Base-by-base conservation (phyloP, 495 filamentous ascomycete species). In the Penicillium psychrofluorescens region DNA sequence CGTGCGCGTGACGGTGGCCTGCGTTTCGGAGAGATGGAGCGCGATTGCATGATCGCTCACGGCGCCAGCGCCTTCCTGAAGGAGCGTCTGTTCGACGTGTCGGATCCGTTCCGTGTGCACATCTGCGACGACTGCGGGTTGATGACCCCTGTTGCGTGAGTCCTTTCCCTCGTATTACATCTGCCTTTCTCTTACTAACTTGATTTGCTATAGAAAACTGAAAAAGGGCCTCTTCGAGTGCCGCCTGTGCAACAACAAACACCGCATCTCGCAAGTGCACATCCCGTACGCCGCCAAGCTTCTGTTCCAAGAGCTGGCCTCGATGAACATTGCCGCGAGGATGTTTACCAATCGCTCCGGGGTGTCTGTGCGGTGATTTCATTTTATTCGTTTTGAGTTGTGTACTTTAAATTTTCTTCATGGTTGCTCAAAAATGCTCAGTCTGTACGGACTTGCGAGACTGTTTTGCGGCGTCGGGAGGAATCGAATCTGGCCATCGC, bases 1-100 rank as follows among this genome's bases (percentile, higher is more conserved):
- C 81, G 92, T 74, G 94, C 92, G 1, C 78, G 92, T 71, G 92
- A 99, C 64, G 92, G 92, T 76, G 92, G 92, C 71, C 79, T 99
- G 36, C 89, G 92, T 57, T 99, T 99, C 77, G 92, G 92, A 80
- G 92, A 99, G 76, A 99, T 99, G 92, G 92, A 99, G 69, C 90
- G 92, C 64, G 92, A 99, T 78, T 99, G 92, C 70, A 97, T 99
- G 94, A 97, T 99, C 66, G 85, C 94, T 28, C 94, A 99, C 66
- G 92, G 92, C 59, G 92, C 92, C 27, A 89, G 86, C 49, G 81
- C 89, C 5, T 97, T 99, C 79, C 72, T 99, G 62, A 96, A 96
- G 72, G 92, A 99, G 76, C 76, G 91, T 49, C 71, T 99, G 49
- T 96, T 99, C 53, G 90, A 96, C 63, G 94, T 97, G 35, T 90